phyloP scores from a whole-genome alignment of 2,329 filamentous ascomycete genomes.

The Meredithiella fracta region DNA sequence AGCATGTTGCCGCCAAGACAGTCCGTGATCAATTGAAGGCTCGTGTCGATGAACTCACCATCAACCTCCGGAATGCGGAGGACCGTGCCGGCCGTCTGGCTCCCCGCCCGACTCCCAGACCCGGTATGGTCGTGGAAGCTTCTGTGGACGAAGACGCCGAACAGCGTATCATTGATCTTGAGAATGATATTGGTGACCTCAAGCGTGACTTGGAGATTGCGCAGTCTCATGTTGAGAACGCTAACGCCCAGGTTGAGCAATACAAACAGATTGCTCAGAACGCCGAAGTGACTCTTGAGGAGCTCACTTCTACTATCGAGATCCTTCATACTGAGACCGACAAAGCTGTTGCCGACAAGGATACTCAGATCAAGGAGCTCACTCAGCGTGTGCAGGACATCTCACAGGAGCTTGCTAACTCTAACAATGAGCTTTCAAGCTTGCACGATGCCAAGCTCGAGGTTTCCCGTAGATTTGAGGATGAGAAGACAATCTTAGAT shows the following conservation, averaged over 20 bases:
- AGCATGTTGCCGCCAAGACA: conserved; percentile 72
- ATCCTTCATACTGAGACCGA: conserved; percentile 82
- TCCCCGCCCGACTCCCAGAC: conserved; percentile 53
- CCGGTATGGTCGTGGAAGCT: conserved; percentile 26
- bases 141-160: conserved; percentile 35
- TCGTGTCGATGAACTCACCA: conserved; percentile 72
- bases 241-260: conserved; percentile 66
- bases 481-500: conserved; percentile 67
- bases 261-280: conserved; percentile 79
- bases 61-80: conserved; percentile 76
- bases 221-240: conserved; percentile 62
- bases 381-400: conserved; percentile 73
- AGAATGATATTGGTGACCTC: conserved; percentile 68
- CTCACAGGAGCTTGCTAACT: conserved; percentile 60
- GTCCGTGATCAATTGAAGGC: conserved; percentile 77
- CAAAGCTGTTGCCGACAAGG: conserved; percentile 55
- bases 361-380: conserved; percentile 62
- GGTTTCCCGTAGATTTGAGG: conserved; percentile 50
- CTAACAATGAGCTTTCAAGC: conserved; percentile 66
- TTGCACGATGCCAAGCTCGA: conserved; percentile 71
- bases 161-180: conserved; percentile 61
- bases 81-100: conserved; percentile 72
- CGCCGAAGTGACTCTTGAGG: conserved; percentile 73
- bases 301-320: conserved; percentile 63
- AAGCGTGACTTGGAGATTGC: conserved; percentile 74